Conservation (phyloP, 495 filamentous ascomycete genomes). For the Choiromyces venosus region DNA sequence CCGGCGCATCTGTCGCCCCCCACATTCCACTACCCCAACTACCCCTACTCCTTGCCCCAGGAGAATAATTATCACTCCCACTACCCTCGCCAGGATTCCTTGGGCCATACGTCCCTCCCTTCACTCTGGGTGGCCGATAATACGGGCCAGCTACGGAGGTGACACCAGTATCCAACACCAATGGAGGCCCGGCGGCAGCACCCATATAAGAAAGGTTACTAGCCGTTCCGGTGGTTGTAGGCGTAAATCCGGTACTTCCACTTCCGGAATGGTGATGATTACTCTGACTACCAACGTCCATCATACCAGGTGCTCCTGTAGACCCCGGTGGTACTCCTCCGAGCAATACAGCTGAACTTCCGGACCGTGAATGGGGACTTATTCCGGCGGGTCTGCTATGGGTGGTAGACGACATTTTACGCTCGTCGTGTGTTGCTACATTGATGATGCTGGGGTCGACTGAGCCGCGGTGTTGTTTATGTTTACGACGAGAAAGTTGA, state of each 20-base stretch:
- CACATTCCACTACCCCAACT: constrained; percentile 35
- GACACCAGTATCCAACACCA: constrained; percentile 36
- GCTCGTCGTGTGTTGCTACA: constrained; percentile 23
- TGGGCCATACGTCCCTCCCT: constrained; percentile 51
- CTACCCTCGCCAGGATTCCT: constrained; percentile 46
- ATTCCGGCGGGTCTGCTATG: constrained; percentile 10
- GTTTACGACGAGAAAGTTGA: constrained; percentile 69
- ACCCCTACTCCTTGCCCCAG: constrained; percentile 40
- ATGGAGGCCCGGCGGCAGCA: constrained; percentile 35
- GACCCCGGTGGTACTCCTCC: constrained; percentile 8
- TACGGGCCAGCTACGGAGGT: constrained; percentile 60
- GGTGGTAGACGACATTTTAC: constrained; percentile 12
- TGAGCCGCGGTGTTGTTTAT: constrained; percentile 24
- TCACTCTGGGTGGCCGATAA: constrained; percentile 73
- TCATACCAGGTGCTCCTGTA: constrained; percentile 9
- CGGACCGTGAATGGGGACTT: constrained; percentile 18
- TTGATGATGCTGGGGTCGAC: constrained; percentile 28
- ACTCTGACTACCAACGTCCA: constrained; percentile 12
- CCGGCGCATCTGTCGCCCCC: constrained; percentile 14
- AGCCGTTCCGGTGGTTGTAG: constrained; percentile 61
- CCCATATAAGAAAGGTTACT: constrained; percentile 60
- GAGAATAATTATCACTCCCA: constrained; percentile 41
- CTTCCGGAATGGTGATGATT: constrained; percentile 32
- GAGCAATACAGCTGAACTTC: constrained; percentile 30
- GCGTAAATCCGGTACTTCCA: constrained; percentile 54